Conservation (phyloP, 2,329 filamentous ascomycete genomes). For the Ophiostoma australiae region DNA sequence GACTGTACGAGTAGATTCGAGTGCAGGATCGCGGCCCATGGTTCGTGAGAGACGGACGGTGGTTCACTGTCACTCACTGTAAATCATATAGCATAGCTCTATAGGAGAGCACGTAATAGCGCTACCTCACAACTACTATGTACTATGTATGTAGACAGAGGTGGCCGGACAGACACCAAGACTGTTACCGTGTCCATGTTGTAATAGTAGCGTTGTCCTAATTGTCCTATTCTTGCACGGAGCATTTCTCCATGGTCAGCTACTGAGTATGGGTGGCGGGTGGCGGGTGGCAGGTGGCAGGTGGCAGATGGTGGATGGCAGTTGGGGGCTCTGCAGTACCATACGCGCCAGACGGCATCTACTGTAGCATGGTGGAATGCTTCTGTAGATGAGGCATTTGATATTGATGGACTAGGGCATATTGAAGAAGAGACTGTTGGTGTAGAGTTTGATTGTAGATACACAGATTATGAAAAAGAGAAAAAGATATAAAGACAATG, state of each 20-base stretch:
- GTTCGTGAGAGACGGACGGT: not conserved
- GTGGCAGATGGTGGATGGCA: not conserved
- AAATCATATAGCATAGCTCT: not conserved
- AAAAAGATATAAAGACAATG: not conserved
- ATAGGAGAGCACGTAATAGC: not conserved
- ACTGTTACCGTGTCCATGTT: conserved; percentile 1
- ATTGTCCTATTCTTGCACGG: not conserved
- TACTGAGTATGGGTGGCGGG: no score
- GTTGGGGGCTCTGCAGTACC: not conserved
- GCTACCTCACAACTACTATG: not conserved
- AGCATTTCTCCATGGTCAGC: not conserved
- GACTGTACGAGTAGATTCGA: not conserved
- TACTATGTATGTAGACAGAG: not conserved
- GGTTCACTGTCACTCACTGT: not conserved
- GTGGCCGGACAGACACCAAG: not conserved
- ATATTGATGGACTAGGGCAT: not conserved
- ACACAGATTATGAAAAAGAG: not conserved
- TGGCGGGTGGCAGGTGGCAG: no score
- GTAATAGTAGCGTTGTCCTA: conserved; percentile 2
- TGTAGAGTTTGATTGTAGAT: not conserved
- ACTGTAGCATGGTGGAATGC: conserved; percentile 5
- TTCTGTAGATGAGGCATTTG: conserved; percentile 7
- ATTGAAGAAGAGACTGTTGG: not conserved
- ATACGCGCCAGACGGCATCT: not conserved
- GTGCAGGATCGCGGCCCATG: not conserved